Percentiles rank a stretch among this genome's conserved stretches.
Evolutionary conservation across 768 basidiomycete genomes (phyloP).

Genomic region (Lactifluus pinguis): DNA sequence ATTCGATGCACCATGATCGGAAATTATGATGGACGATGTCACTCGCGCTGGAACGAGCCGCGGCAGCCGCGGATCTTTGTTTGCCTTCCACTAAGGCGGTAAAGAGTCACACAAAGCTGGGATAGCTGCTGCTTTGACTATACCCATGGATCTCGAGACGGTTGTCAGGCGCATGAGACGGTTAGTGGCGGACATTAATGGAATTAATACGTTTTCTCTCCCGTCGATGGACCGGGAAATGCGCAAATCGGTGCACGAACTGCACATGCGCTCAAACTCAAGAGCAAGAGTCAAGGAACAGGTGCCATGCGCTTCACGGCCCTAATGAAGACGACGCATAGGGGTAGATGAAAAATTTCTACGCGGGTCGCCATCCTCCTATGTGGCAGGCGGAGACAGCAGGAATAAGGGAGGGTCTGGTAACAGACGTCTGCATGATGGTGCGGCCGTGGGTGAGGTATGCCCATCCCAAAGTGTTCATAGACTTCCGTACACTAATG

Average conservation of each 20-base stretch:
- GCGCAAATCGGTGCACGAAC: conserved; percentile 66
- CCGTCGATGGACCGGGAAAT: conserved; percentile 72
- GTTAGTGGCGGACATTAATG: conserved; percentile 54
- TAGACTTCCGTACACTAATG: background rate
- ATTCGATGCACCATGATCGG: too few species aligned
- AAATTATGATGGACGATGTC: too few species aligned
- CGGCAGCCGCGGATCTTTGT: conserved; percentile 53
- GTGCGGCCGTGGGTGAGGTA: conserved; percentile 81
- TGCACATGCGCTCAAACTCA: conserved; percentile 75
- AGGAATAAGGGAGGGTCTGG: conserved; percentile 22
- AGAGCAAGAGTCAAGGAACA: conserved; percentile 66
- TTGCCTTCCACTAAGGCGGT: conserved; percentile 51
- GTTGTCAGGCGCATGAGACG: conserved; percentile 54
- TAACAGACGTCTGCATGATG: conserved; percentile 50
- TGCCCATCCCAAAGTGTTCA: conserved; percentile 11
- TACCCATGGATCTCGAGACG: conserved; percentile 37
- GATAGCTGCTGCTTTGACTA: conserved; percentile 44
- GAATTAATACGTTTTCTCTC: conserved; percentile 46
- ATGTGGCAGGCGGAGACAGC: conserved; percentile 24
- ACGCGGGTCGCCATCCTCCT: conserved; percentile 14
- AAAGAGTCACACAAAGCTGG: conserved; percentile 66
- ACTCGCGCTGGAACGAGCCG: conserved; percentile 36
- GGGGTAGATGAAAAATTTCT: conserved; percentile 46
- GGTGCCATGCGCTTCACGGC: conserved; percentile 70
- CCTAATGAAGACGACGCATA: conserved; percentile 56